These are phyloP conservation scores for Coriaria nepalensis DNA, from an alignment of 306 rosid genomes.

Conservation along the genomic window DNA sequence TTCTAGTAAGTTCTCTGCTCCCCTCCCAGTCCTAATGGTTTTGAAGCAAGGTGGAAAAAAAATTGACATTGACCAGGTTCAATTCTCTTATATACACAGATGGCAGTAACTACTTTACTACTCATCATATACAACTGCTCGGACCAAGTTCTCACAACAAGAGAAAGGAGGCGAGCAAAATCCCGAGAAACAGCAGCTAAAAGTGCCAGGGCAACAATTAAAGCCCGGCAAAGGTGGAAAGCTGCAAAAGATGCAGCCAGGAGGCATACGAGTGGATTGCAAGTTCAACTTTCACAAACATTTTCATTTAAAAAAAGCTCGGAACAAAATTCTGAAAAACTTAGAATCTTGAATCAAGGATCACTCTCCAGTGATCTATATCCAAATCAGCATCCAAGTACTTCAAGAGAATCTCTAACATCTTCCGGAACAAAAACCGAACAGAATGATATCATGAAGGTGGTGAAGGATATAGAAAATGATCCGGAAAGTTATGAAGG, in stretches of 20 bases:
- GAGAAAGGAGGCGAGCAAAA: conserved; percentile 69
- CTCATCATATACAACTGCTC: conserved; percentile 93
- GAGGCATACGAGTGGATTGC: conserved; percentile 68
- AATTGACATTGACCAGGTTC: conserved; percentile 22
- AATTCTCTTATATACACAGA: conserved; percentile 77
- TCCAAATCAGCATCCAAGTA: conserved; percentile 18
- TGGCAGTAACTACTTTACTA: conserved; percentile 74
- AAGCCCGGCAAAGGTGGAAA: conserved; percentile 74
- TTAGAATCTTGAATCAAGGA: conserved; percentile 35
- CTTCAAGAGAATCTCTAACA: conserved; percentile 24
- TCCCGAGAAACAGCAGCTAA: conserved; percentile 89
- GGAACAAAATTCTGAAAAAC: conserved; percentile 29
- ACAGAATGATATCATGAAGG: conserved; percentile 29
- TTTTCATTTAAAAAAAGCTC: conserved; percentile 42
- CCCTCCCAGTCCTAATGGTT: conserved; percentile 16
- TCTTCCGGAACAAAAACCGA: conserved; percentile 35
- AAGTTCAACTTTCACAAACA: conserved; percentile 62
- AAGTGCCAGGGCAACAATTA: conserved; percentile 61
- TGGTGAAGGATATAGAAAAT: conserved; percentile 49
- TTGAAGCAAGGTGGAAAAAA: conserved; percentile 1
- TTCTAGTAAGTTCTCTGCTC: conserved; percentile 52
- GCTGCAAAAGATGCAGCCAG: conserved; percentile 69
- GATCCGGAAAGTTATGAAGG: conserved; percentile 33
- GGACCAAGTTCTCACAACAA: conserved; percentile 82
- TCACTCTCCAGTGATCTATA: conserved; percentile 21